phyloP scores from a whole-genome alignment of 495 filamentous ascomycete genomes.

The Penicillium pulvis region DNA sequence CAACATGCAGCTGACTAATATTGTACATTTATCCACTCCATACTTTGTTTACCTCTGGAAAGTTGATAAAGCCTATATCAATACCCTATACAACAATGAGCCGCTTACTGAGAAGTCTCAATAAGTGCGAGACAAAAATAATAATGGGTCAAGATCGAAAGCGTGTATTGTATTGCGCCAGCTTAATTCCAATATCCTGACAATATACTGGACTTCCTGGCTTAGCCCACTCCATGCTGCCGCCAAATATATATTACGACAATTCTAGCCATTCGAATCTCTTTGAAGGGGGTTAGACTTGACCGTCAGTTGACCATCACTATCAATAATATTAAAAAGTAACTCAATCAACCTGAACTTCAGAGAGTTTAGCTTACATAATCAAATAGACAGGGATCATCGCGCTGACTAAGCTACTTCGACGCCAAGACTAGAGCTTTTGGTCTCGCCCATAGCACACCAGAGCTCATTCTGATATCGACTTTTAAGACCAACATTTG shows the following conservation, averaged over 20 bases:
- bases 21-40: neutral
- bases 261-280: too few species aligned
- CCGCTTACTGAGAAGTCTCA: neutral
- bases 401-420: neutral
- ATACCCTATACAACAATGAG: neutral
- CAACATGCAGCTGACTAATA: slow-evolving; percentile 10
- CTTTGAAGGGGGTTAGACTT: too few species aligned
- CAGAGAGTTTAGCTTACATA: neutral
- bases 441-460: slow-evolving; percentile 2
- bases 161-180: neutral
- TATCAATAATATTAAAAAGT: neutral
- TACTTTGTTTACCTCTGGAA: too few species aligned
- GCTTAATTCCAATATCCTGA: neutral
- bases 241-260: neutral
- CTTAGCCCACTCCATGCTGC: neutral
- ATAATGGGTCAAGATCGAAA: too few species aligned
- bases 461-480: slow-evolving; percentile 3
- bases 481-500: neutral
- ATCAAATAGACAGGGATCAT: neutral
- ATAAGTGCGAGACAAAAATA: too few species aligned
- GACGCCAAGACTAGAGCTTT: slow-evolving; percentile 4
- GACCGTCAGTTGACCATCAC: too few species aligned
- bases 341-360: neutral
- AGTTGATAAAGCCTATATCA: neutral
- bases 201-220: too few species aligned